These are phyloP conservation scores for Ustilago curta DNA, from an alignment of 1,284 basidiomycete species.

Conservation along the genomic window DNA sequence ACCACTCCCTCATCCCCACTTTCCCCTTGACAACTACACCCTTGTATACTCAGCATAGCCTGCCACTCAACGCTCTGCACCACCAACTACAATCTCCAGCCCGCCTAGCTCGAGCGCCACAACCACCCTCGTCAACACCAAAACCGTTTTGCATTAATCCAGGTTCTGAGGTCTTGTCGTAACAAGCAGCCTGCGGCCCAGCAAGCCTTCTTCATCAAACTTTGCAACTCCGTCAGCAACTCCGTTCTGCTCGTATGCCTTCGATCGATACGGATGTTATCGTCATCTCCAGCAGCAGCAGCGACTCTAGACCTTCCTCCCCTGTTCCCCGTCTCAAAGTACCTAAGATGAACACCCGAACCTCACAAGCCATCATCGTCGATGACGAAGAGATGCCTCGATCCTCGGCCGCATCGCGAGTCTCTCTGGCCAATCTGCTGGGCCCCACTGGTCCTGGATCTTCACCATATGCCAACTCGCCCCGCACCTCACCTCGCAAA, in stretches of 20 bases:
- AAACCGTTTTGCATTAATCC: background rate
- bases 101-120: background rate
- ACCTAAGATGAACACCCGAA: slow-evolving; percentile 29
- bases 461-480: slow-evolving; percentile 34
- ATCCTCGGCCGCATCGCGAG: slow-evolving; percentile 41
- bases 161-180: background rate
- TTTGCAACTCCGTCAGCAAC: background rate
- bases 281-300: slow-evolving; percentile 24
- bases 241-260: slow-evolving; percentile 19
- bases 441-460: slow-evolving; percentile 45
- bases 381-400: slow-evolving; percentile 43
- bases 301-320: slow-evolving; percentile 34
- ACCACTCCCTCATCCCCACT: background rate
- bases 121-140: no score
- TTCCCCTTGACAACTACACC: background rate
- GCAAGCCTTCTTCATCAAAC: background rate
- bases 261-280: slow-evolving; percentile 28
- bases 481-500: slow-evolving; percentile 47
- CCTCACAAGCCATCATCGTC: slow-evolving; percentile 8
- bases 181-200: background rate
- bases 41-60: background rate
- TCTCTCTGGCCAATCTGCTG: slow-evolving; percentile 46
- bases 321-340: slow-evolving; percentile 23
- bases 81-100: background rate
- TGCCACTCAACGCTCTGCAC: background rate